Conservation (phyloP, 441 rosid species). For the Syzygium syzygioides region DNA sequence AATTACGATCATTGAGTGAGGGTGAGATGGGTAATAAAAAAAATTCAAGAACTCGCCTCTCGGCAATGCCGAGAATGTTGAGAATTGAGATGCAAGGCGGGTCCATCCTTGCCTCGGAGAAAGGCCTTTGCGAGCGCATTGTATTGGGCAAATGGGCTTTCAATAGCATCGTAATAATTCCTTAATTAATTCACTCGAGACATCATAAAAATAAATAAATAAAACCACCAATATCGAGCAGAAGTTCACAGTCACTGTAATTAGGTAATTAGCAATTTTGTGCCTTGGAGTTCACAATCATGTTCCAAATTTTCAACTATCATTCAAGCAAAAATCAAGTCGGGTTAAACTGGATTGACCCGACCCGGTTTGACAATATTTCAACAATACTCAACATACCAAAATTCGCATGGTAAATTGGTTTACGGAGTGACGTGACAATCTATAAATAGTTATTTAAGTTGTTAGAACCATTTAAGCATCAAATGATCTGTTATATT, state of each 20-base stretch:
- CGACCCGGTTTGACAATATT: accelerated
- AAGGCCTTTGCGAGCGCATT: too few species aligned
- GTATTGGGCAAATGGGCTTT: too few species aligned
- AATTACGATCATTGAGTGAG: too few species aligned
- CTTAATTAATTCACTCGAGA: too few species aligned
- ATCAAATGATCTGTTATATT: neutral
- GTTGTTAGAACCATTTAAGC: neutral
- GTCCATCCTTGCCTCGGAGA: too few species aligned
- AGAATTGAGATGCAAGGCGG: too few species aligned
- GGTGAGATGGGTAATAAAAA: too few species aligned
- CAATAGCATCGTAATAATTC: accelerated
- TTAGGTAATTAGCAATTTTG: neutral
- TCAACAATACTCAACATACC: neutral
- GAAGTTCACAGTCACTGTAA: neutral
- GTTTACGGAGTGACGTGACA: neutral
- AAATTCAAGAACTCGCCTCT: too few species aligned
- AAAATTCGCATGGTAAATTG: neutral
- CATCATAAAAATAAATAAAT: neutral
- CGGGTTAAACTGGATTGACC: accelerated
- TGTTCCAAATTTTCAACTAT: too few species aligned
- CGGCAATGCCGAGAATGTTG: too few species aligned
- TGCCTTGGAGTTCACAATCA: neutral
- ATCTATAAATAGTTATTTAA: neutral
- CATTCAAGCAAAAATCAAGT: neutral
- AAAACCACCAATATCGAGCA: too few species aligned